Base-by-base conservation (phyloP, 176 grass and related monocot species). In the Urochloa ruziziensis region DNA sequence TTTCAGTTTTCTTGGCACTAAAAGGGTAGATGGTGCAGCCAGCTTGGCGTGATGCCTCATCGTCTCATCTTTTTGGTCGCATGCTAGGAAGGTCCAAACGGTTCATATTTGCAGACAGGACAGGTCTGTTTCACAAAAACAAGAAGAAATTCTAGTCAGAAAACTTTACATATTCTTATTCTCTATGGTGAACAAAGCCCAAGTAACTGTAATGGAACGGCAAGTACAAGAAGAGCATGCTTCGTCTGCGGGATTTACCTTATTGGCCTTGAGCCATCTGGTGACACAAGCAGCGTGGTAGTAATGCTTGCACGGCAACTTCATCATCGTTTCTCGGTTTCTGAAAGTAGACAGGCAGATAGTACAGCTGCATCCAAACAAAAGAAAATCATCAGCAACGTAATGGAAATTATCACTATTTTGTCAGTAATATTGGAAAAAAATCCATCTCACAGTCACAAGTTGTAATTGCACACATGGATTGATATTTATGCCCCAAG, bases 81-180 rank as follows among this genome's bases (percentile, higher is more conserved):
- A 29, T 43, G 33, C 75, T 90, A 87, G 42, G 25, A 83, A 63
- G 88, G 86, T 60, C 94, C 94, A 90, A 90, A 94, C 52, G 91
- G 87, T 58, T 97, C 94, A 74, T 88, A 86, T 69, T 97, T 97
- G 89, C 94, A 97, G 24, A 94, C 87, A 18, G 94, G 94, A 34
- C 94, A 97, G 40, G 74, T 88, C 94, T 97, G 91, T 79, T 88
- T 46, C 54, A 86, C 10, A 65, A 34, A 67, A 56, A 54, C 40
- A 39, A 54, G 11, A 67, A 56, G 59, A 37, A 57, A 81, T 67
- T 58, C 58, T 1, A 66, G 4, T 17, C 23, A 73, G 40, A 4
- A 34, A 53, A 1, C 17, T 24, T n/a, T 43, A 25, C 15, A 18
- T 11, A 2, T 23, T 39, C 64, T 9, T 15, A 15, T 61, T 29